Evolutionary conservation across 352 stramenopile genomes (phyloP), one percentile per base, ranked within the genome.

Genomic region (Saprolegnia parasitica): DNA sequence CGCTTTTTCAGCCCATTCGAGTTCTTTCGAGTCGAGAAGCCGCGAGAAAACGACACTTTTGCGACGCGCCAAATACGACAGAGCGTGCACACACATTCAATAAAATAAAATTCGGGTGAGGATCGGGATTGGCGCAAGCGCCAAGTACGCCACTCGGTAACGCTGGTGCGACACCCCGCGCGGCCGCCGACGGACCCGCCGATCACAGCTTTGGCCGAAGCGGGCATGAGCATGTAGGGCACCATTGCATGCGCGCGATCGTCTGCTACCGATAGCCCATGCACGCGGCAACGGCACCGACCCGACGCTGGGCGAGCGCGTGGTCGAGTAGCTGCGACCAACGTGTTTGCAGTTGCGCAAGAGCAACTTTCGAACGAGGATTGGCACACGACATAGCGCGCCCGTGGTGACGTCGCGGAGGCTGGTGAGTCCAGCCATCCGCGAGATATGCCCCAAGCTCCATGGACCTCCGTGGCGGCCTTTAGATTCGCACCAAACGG

Each of bases 1-100:
- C 52, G 52, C 35, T 21, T 60, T 42, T 60, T 60, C 24, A 60
- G 20, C 52, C 11, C 35, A n/a, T 42, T 60, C n/a, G 52, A 40
- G 11, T 40, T 16, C 20, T 60, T 24, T 20, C 4, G 13, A 3
- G 3, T 35, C 24, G 13, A 60, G 9, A 20, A 16, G 3, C 2
- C 11, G 11, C 8, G 11, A 49, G 42, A 49, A 49, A 49, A 49
- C 52, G 52, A 60, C 52, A 24, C 13, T 2, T 60, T 60, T 60
- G 52, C 24, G 52, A n/a, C 35, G 24, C 11, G 1, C 11, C 16
- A 60, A 60, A 60, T 13, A 24, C n/a, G 52, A 20, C 52, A 40
- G 13, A 40, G 35, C 4, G 2, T 60, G 11, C 16, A 60, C 11
- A 49, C 18, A 10, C 42, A n/a, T n/a, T 11, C 3, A 49, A n/a